Conservation (phyloP, 768 basidiomycete species). For the Amanita polypyramis region DNA sequence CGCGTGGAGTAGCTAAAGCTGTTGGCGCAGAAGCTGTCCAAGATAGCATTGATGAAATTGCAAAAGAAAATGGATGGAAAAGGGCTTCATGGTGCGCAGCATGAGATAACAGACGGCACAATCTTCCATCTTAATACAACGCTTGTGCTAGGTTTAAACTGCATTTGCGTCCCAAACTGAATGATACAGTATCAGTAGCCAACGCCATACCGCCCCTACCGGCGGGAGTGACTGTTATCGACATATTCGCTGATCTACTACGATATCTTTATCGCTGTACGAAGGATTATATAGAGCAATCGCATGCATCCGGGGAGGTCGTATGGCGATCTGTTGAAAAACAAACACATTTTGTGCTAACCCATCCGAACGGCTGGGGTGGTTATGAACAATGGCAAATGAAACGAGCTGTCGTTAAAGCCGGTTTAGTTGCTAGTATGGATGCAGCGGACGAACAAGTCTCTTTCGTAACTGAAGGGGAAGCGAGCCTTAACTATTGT, state of each 20-base stretch:
- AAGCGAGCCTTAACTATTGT: conserved; percentile 45
- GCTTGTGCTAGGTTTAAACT: conserved; percentile 13
- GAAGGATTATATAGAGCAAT: conserved; percentile 27
- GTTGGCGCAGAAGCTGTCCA: conserved; percentile 30
- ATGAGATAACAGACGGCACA: neutral
- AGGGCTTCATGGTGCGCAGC: conserved; percentile 30
- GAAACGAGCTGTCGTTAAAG: conserved; percentile 30
- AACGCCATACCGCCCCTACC: conserved; percentile 22
- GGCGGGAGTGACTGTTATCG: conserved; percentile 17
- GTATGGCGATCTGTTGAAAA: conserved; percentile 29
- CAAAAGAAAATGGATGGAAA: conserved; percentile 29
- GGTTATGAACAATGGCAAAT: conserved; percentile 35
- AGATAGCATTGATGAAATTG: conserved; percentile 22
- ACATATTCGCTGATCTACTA: conserved; percentile 31
- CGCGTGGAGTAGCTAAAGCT: conserved; percentile 21
- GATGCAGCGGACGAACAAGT: conserved; percentile 27
- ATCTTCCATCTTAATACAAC: neutral
- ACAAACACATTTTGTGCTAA: conserved; percentile 30
- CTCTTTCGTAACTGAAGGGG: conserved; percentile 45
- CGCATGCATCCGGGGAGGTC: conserved; percentile 21
- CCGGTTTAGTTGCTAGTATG: conserved; percentile 28
- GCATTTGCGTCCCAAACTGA: conserved; percentile 11
- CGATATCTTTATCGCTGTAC: conserved; percentile 28
- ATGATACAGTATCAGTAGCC: neutral
- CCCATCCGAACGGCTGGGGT: conserved; percentile 43